These are phyloP conservation scores for Aotearoamyces nothofagi DNA, from an alignment of 2,329 filamentous ascomycete species.

Conservation along the genomic window DNA sequence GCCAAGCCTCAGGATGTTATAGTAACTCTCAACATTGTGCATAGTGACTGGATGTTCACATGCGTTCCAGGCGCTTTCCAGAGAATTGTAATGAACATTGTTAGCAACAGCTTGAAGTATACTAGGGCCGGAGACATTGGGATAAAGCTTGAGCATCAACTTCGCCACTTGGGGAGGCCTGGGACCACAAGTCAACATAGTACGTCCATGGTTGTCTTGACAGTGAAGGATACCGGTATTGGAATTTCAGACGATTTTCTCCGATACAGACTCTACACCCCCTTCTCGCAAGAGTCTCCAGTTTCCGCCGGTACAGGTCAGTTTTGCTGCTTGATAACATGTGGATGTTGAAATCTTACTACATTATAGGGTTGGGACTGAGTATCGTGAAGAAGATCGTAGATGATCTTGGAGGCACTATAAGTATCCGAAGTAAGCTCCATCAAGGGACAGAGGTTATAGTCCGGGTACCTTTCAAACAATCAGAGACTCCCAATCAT, in stretches of 20 bases:
- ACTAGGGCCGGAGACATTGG: slow-evolving; percentile 33
- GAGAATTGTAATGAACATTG: slow-evolving; percentile 39
- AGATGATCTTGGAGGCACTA: slow-evolving; percentile 37
- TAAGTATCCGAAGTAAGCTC: slow-evolving; percentile 37
- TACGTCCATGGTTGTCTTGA: slow-evolving; percentile 18
- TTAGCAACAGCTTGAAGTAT: slow-evolving; percentile 45
- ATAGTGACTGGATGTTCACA: slow-evolving; percentile 17
- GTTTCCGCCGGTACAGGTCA: slow-evolving; percentile 42
- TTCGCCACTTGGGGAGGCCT: not conserved
- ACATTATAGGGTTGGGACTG: no score
- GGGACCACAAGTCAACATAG: slow-evolving; percentile 3
- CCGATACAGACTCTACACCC: slow-evolving; percentile 39
- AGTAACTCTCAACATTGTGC: slow-evolving; percentile 5
- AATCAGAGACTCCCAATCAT: not conserved
- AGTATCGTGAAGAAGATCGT: slow-evolving; percentile 45
- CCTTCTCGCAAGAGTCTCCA: slow-evolving; percentile 44
- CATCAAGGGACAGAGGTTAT: slow-evolving; percentile 36
- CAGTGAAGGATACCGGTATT: slow-evolving; percentile 42
- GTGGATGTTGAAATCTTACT: rapidly evolving
- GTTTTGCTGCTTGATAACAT: not conserved
- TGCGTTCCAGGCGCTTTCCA: slow-evolving; percentile 34
- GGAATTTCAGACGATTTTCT: slow-evolving; percentile 47
- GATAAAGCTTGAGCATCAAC: slow-evolving; percentile 12
- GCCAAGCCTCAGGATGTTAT: no score
- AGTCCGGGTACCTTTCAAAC: slow-evolving; percentile 19